Evolutionary conservation across 2,329 filamentous ascomycete species (phyloP).

Genomic region (Shiraia bambusicola): DNA sequence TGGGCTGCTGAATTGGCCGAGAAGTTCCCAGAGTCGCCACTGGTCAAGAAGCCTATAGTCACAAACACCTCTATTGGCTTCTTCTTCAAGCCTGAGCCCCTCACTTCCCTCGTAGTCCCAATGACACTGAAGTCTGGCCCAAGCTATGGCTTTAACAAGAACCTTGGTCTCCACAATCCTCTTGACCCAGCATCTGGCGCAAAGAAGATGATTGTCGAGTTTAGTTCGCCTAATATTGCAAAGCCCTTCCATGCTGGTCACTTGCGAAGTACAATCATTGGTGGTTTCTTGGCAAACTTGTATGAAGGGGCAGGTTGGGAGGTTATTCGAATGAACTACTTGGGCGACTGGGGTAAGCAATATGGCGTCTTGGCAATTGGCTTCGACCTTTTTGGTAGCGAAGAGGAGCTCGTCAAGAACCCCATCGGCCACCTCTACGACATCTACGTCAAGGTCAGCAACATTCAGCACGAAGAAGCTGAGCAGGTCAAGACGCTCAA

Average conservation of each 20-base stretch:
- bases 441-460: slow-evolving; percentile 76
- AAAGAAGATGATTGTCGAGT: slow-evolving; percentile 75
- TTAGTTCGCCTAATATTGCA: slow-evolving; percentile 83
- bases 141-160: slow-evolving; percentile 65
- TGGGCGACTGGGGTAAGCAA: slow-evolving; percentile 79
- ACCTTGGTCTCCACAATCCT: slow-evolving; percentile 62
- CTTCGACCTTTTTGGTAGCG: slow-evolving; percentile 72
- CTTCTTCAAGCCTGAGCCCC: slow-evolving; percentile 71
- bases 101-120: slow-evolving; percentile 67
- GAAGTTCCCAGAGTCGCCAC: slow-evolving; percentile 70
- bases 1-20: slow-evolving; percentile 58
- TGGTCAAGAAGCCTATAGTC: slow-evolving; percentile 70
- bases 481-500: slow-evolving; percentile 63
- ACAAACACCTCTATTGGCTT: slow-evolving; percentile 73
- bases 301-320: slow-evolving; percentile 71
- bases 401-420: slow-evolving; percentile 68
- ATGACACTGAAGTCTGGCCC: slow-evolving; percentile 64
- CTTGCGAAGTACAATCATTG: slow-evolving; percentile 74
- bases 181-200: slow-evolving; percentile 60
- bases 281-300: slow-evolving; percentile 69
- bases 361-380: slow-evolving; percentile 71
- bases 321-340: slow-evolving; percentile 70
- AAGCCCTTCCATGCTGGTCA: slow-evolving; percentile 79
- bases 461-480: slow-evolving; percentile 64
- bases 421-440: slow-evolving; percentile 82